A percentile compares a stretch with the other conserved stretches of the same genome.
phyloP scores from a whole-genome alignment of 176 grass and related monocot species.

The Oryza officinalis region DNA sequence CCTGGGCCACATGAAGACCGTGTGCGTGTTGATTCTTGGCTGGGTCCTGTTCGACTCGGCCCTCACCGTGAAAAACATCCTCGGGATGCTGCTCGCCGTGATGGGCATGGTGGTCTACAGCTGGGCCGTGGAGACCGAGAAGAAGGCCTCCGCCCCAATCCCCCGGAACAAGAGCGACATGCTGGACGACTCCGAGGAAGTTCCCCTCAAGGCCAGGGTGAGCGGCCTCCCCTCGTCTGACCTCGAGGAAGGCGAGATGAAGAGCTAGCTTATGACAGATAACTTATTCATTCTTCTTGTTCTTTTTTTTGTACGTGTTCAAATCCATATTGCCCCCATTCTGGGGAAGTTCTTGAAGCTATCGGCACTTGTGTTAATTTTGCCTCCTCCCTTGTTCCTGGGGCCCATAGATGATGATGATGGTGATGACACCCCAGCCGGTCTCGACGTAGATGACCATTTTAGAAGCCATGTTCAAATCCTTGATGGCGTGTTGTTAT shows the following conservation, averaged over 20 bases:
- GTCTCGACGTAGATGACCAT: slow-evolving; percentile 40
- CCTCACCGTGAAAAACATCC: slow-evolving; percentile 80
- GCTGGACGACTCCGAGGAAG: slow-evolving; percentile 66
- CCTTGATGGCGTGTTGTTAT: slow-evolving; percentile 44
- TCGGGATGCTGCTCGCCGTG: slow-evolving; percentile 82
- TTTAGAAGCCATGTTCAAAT: slow-evolving; percentile 36
- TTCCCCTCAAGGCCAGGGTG: slow-evolving; percentile 65
- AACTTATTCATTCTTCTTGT: slow-evolving; percentile 56
- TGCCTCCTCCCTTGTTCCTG: slow-evolving; percentile 18
- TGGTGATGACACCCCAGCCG: not conserved
- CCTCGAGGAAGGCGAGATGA: slow-evolving; percentile 66
- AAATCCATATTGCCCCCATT: slow-evolving; percentile 16
- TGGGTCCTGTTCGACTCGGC: slow-evolving; percentile 91
- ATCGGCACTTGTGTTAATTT: slow-evolving; percentile 46
- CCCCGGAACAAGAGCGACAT: slow-evolving; percentile 48
- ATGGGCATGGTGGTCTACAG: slow-evolving; percentile 93
- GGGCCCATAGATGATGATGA: slow-evolving; percentile 10
- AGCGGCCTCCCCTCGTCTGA: slow-evolving; percentile 38
- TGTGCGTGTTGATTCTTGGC: slow-evolving; percentile 75
- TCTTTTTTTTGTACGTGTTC: slow-evolving; percentile 48
- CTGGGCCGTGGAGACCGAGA: slow-evolving; percentile 75
- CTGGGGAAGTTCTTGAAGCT: slow-evolving; percentile 26
- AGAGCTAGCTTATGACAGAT: slow-evolving; percentile 57
- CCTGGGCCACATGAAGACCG: slow-evolving; percentile 95
- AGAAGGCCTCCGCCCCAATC: slow-evolving; percentile 39